Evolutionary conservation across 2,329 filamentous ascomycete species (phyloP).

Genomic region (Beauveria sp.): DNA sequence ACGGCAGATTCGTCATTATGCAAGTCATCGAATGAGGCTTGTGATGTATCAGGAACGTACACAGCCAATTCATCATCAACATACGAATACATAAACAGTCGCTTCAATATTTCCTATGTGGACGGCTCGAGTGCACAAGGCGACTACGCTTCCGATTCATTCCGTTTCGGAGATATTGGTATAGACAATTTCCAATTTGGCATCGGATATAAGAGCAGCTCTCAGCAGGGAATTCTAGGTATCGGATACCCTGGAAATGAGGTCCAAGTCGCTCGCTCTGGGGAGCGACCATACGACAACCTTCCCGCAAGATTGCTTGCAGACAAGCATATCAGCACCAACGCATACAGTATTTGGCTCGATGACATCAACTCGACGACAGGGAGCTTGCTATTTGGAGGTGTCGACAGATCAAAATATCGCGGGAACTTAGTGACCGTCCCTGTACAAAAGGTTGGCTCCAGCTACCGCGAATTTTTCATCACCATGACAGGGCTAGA

Average conservation of each 20-base stretch:
- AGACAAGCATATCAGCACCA: constrained; percentile 53
- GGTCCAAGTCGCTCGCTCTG: constrained; percentile 55
- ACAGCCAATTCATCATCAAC: constrained; percentile 64
- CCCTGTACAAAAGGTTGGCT: constrained; percentile 51
- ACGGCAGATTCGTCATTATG: constrained; percentile 55
- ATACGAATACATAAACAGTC: constrained; percentile 62
- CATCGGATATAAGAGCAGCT: constrained; percentile 57
- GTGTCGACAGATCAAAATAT: constrained; percentile 61
- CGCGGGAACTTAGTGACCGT: constrained; percentile 55
- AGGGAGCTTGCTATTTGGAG: constrained; percentile 67
- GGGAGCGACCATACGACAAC: constrained; percentile 54
- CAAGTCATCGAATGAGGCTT: constrained; percentile 37
- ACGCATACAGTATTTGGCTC: constrained; percentile 67
- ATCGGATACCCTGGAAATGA: constrained; percentile 79
- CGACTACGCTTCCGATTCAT: constrained; percentile 71
- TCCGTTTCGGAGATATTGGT: constrained; percentile 49
- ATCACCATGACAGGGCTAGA: constrained; percentile 58
- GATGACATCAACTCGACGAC: constrained; percentile 60
- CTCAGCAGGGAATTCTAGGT: constrained; percentile 68
- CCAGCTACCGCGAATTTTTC: constrained; percentile 53
- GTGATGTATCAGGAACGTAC: constrained; percentile 59
- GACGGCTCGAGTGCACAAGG: constrained; percentile 71
- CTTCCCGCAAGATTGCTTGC: constrained; percentile 58
- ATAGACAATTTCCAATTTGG: constrained; percentile 61
- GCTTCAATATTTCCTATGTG: constrained; percentile 83